Conservation (phyloP, 164 flowering plant species). For the Macadamia tetraphylla region DNA sequence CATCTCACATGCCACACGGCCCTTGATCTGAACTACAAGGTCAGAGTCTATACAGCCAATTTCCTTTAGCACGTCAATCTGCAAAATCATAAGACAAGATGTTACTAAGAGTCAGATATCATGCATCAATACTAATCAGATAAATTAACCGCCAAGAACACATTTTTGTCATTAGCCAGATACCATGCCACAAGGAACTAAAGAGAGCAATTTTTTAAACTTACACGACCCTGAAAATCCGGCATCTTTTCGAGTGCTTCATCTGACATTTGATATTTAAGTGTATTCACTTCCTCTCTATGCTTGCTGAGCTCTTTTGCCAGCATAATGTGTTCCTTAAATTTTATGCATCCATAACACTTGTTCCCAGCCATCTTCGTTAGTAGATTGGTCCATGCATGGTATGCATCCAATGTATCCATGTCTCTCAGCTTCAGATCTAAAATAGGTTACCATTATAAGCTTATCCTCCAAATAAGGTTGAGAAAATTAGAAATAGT, state of each 20-base stretch:
- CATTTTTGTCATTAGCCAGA: constrained; percentile 4
- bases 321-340: constrained; percentile 66
- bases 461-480: neutral
- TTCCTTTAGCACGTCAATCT: constrained; percentile 90
- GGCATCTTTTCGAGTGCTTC: constrained; percentile 99
- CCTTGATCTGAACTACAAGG: constrained; percentile 97
- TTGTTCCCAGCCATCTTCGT: constrained; percentile 72
- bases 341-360: constrained; percentile 82
- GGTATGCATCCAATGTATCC: constrained; percentile 55
- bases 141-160: neutral
- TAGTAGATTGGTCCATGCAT: constrained; percentile 49
- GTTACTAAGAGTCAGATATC: neutral
- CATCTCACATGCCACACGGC: constrained; percentile 99
- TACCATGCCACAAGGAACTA: constrained; percentile 4
- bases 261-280: constrained; percentile 87
- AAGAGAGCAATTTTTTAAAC: constrained; percentile 4
- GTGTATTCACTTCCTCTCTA: constrained; percentile 59
- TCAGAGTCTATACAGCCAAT: constrained; percentile 88
- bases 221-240: constrained; percentile 96
- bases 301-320: constrained; percentile 53
- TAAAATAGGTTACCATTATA: constrained; percentile 23
- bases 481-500: neutral
- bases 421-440: constrained; percentile 86
- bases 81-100: constrained; percentile 15
- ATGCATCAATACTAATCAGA: neutral